Evolutionary conservation across 2,329 filamentous ascomycete genomes (phyloP).

Genomic region (Fusarium albidum): DNA sequence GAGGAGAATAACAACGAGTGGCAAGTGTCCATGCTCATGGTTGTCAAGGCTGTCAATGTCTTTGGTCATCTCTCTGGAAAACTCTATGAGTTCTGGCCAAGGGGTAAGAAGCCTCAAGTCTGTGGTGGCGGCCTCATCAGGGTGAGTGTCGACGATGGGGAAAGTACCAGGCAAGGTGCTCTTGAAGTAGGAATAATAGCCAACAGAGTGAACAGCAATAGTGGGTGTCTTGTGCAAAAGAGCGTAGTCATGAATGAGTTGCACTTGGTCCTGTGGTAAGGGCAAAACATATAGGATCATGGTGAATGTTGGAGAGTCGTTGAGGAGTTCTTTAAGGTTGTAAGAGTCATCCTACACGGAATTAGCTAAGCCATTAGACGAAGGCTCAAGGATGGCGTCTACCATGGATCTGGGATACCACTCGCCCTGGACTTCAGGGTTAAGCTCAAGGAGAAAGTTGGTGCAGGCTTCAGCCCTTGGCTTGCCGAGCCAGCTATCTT

Average conservation of each 20-base stretch:
- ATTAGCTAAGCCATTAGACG: slow-evolving; percentile 6
- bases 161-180: slow-evolving; percentile 80
- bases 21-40: slow-evolving; percentile 90
- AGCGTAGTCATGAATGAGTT: slow-evolving; percentile 56
- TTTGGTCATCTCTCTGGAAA: slow-evolving; percentile 71
- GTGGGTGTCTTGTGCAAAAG: slow-evolving; percentile 72
- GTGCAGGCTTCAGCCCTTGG: slow-evolving; percentile 81
- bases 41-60: slow-evolving; percentile 75
- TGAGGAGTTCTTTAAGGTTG: slow-evolving; percentile 53
- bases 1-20: slow-evolving; percentile 83
- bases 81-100: slow-evolving; percentile 81
- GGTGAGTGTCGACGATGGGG: slow-evolving; percentile 95
- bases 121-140: slow-evolving; percentile 82
- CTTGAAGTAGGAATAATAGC: slow-evolving; percentile 92
- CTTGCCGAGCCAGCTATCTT: slow-evolving; percentile 78
- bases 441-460: slow-evolving; percentile 83
- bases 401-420: slow-evolving; percentile 64
- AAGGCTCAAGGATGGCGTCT: background rate
- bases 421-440: slow-evolving; percentile 87
- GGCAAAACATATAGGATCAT: slow-evolving; percentile 65
- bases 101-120: slow-evolving; percentile 86
- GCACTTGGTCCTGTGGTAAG: slow-evolving; percentile 53
- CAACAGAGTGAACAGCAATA: slow-evolving; percentile 85
- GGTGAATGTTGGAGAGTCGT: slow-evolving; percentile 54
- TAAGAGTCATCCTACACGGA: slow-evolving; percentile 39